phyloP scores from a whole-genome alignment of 352 stramenopile genomes.

The Pythium aquatile region DNA sequence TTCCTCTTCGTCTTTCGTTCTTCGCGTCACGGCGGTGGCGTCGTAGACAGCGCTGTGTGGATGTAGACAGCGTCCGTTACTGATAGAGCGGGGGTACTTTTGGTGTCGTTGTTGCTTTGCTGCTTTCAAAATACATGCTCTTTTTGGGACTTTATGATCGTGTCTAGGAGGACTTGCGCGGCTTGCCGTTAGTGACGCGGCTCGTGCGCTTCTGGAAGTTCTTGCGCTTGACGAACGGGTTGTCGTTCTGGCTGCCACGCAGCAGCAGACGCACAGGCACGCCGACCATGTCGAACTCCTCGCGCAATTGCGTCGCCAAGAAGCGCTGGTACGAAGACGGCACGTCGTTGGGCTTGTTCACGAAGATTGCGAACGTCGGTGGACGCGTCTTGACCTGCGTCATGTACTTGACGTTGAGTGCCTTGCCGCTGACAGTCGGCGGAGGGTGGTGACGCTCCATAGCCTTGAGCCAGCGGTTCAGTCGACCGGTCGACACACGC shows the following conservation, averaged over 20 bases:
- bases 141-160: not conserved
- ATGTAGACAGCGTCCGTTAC: slow-evolving; percentile 1
- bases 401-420: slow-evolving; percentile 86
- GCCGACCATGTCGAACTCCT: slow-evolving; percentile 85
- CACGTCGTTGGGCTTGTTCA: slow-evolving; percentile 75
- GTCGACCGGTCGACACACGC: slow-evolving; percentile 64
- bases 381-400: slow-evolving; percentile 82
- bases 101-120: not conserved
- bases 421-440: slow-evolving; percentile 80
- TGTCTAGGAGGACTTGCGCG: slow-evolving; percentile 30
- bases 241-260: slow-evolving; percentile 69
- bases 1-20: not conserved
- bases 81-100: not conserved
- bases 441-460: slow-evolving; percentile 83
- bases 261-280: slow-evolving; percentile 74
- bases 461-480: slow-evolving; percentile 84
- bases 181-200: slow-evolving; percentile 55
- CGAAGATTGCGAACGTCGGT: slow-evolving; percentile 81
- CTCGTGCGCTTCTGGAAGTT: slow-evolving; percentile 82
- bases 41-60: not conserved
- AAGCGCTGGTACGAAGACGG: slow-evolving; percentile 79
- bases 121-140: slow-evolving; percentile 1
- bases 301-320: slow-evolving; percentile 68
- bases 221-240: slow-evolving; percentile 81
- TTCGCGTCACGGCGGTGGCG: not conserved